A percentile compares a stretch with the other conserved stretches of the same genome.
Conservation (phyloP, 164 flowering plant genomes). For the Annona squamosa region DNA sequence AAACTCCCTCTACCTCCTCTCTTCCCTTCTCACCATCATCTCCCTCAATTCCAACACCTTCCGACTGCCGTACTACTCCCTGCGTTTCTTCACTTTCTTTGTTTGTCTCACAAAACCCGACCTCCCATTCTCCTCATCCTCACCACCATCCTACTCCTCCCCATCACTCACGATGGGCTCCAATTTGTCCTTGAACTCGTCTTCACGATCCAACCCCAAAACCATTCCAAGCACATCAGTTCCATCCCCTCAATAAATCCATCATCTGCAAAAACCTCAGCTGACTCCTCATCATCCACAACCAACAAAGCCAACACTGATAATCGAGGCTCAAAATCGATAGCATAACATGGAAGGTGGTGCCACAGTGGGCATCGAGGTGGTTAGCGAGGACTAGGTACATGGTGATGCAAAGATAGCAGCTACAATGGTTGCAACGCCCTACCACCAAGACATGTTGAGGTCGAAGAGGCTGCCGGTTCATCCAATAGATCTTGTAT, state of each 20-base stretch:
- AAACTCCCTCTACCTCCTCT: constrained; percentile 36
- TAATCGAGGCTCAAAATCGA: background rate
- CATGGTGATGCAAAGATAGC: no score
- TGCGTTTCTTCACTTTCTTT: background rate
- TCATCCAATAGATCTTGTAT: no score
- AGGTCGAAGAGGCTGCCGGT: no score
- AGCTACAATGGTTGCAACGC: no score
- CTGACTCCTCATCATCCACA: background rate
- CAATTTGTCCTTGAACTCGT: background rate
- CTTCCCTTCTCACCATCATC: constrained; percentile 42
- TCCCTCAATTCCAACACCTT: constrained; percentile 41
- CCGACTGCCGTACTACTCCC: background rate
- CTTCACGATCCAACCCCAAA: constrained; percentile 24
- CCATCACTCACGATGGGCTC: constrained; percentile 8
- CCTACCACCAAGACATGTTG: constrained; percentile 56
- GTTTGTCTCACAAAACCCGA: background rate
- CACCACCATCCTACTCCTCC: constrained; percentile 9
- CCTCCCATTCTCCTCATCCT: background rate
- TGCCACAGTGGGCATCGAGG: background rate
- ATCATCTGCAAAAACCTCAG: background rate
- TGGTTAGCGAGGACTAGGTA: constrained; percentile 44
- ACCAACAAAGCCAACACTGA: background rate
- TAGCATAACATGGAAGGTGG: no score
- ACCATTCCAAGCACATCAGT: constrained; percentile 35
- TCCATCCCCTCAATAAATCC: constrained; percentile 16